These are phyloP conservation scores for Fagopyrum esculentum DNA, from an alignment of 148 eudicot genomes.

Conservation along the genomic window DNA sequence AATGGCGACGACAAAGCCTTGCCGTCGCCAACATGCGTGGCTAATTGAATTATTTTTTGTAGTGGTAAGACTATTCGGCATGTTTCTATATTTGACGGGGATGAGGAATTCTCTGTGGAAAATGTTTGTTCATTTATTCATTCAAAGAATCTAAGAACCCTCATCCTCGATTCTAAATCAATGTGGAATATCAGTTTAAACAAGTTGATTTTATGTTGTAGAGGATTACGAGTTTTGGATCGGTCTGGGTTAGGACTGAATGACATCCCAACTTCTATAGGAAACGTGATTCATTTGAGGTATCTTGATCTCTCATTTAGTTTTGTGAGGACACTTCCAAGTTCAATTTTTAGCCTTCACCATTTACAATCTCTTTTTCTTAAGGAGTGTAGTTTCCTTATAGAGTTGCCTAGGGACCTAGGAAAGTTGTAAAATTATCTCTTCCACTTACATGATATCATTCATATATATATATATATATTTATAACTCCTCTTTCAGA, in stretches of 20 bases:
- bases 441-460: too few species aligned
- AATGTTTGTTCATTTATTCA: background rate
- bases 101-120: too few species aligned
- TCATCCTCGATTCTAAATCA: background rate
- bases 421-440: background rate
- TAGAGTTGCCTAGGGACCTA: constrained; percentile 12
- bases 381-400: background rate
- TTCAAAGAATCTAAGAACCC: background rate
- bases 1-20: too few species aligned
- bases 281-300: constrained; percentile 18
- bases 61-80: too few species aligned
- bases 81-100: too few species aligned
- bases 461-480: too few species aligned
- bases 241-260: background rate
- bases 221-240: constrained; percentile 14
- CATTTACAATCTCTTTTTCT: constrained; percentile 18
- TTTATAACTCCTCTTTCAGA: too few species aligned
- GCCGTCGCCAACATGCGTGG: too few species aligned
- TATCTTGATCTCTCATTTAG: constrained; percentile 21
- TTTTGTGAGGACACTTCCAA: constrained; percentile 9
- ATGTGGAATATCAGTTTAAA: background rate
- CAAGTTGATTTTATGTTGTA: background rate
- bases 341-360: constrained; percentile 13
- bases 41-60: too few species aligned
- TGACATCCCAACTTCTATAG: constrained; percentile 14